Conservation (phyloP, 75 land plant genomes). For the Azolla pinnata region DNA sequence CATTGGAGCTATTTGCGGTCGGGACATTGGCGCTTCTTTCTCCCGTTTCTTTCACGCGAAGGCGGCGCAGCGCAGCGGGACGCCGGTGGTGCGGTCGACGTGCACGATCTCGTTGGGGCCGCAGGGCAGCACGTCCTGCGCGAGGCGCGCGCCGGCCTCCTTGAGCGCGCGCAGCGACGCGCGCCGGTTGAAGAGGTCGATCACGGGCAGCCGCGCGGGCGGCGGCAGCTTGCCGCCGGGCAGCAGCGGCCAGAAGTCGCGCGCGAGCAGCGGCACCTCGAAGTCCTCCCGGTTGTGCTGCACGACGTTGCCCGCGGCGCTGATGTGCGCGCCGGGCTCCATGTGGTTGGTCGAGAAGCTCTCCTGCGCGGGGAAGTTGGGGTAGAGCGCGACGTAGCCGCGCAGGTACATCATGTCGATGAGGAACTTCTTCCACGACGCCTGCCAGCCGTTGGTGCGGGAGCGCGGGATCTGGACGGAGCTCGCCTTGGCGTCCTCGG, state of each 20-base stretch:
- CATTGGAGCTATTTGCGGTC: too few species aligned
- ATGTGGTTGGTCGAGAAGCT: conserved; percentile 99
- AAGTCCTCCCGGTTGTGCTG: conserved; percentile 72
- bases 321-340: conserved; percentile 99
- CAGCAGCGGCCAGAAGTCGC: conserved; percentile 57
- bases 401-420: conserved; percentile 97
- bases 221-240: conserved; percentile 67
- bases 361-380: conserved; percentile 82
- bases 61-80: conserved; percentile 49
- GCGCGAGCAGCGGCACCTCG: conserved; percentile 69
- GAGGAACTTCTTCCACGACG: conserved; percentile 98
- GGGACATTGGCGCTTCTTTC: too few species aligned
- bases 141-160: conserved; percentile 87
- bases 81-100: conserved; percentile 64
- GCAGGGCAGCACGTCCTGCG: conserved; percentile 74
- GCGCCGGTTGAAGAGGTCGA: conserved; percentile 95
- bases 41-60: too few species aligned
- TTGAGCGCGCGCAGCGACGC: conserved; percentile 65
- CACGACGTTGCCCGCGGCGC: conserved; percentile 73
- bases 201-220: conserved; percentile 67
- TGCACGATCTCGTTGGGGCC: conserved; percentile 42
- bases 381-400: conserved; percentile 90
- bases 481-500: conserved; percentile 74
- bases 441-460: conserved; percentile 95
- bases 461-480: conserved; percentile 98